These are phyloP conservation scores for Trichoderma sp. DNA, from an alignment of 2,329 filamentous ascomycete genomes.

Conservation along the genomic window DNA sequence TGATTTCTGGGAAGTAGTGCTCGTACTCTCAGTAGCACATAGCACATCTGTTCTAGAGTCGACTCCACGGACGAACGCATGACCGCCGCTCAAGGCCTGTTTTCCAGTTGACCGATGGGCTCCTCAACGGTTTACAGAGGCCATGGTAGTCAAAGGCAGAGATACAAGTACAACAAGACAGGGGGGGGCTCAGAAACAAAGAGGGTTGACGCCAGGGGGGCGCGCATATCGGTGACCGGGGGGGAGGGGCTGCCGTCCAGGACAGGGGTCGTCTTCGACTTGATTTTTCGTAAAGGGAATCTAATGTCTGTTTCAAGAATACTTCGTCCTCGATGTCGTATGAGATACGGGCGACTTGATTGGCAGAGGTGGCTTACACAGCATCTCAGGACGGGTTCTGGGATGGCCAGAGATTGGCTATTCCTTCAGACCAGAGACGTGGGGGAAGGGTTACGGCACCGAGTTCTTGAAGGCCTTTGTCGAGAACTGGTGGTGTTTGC, in stretches of 20 bases:
- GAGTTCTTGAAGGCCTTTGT: conserved; percentile 52
- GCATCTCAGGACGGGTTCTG: not conserved
- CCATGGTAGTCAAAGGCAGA: conserved; percentile 25
- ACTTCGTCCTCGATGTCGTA: no score
- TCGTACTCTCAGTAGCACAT: conserved; percentile 20
- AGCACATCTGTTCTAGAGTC: conserved; percentile 48
- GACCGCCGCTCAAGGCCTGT: conserved; percentile 51
- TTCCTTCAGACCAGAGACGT: conserved; percentile 49
- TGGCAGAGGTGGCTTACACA: conserved; percentile 19
- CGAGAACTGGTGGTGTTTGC: conserved; percentile 47
- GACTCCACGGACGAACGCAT: conserved; percentile 55
- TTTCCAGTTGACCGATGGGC: conserved; percentile 46
- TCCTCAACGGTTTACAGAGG: conserved; percentile 25
- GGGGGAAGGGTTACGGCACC: conserved; percentile 54
- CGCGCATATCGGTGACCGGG: conserved; percentile 29
- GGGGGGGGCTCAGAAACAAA: conserved; percentile 21
- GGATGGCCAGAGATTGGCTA: conserved; percentile 60
- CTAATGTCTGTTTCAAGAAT: no score
- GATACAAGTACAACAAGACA: conserved; percentile 8
- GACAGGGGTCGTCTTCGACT: conserved; percentile 29
- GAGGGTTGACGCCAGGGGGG: conserved; percentile 27
- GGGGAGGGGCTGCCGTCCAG: conserved; percentile 1
- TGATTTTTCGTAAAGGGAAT: no score
- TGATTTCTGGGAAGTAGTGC: conserved; percentile 38
- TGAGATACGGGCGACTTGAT: conserved; percentile 11